These are phyloP conservation scores for Daedaleopsis nitida DNA, from an alignment of 768 basidiomycete species.

Conservation along the genomic window DNA sequence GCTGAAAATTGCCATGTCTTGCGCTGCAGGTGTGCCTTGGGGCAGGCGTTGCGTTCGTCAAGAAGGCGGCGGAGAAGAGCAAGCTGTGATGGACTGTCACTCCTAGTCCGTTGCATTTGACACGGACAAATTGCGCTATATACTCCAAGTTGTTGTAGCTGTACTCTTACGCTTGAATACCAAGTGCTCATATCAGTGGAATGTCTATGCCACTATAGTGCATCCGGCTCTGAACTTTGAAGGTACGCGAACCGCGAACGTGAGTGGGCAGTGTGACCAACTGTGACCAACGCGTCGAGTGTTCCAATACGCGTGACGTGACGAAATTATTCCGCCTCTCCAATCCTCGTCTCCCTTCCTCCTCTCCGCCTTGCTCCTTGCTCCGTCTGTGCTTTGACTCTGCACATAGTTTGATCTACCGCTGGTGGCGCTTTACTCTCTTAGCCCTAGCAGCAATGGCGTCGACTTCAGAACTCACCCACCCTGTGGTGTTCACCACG, in stretches of 20 bases:
- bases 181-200: no score
- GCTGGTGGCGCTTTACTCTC: background rate
- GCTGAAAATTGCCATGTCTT: background rate
- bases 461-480: slow-evolving; percentile 34
- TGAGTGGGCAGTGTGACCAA: no score
- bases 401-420: background rate
- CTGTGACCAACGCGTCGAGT: background rate
- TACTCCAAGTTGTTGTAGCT: background rate
- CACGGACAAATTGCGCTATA: background rate
- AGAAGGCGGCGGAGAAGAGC: slow-evolving; percentile 45
- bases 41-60: slow-evolving; percentile 64
- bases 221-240: no score
- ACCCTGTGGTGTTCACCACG: slow-evolving; percentile 74
- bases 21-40: slow-evolving; percentile 50
- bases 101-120: no score
- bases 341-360: background rate
- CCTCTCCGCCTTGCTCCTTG: background rate
- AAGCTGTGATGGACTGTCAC: no score
- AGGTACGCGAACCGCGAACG: no score
- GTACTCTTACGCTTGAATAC: no score
- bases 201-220: background rate
- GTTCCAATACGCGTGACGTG: background rate
- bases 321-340: background rate
- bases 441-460: slow-evolving; percentile 10
- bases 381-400: background rate